Base-by-base conservation (phyloP, 495 filamentous ascomycete genomes). In the Chlorociboria aeruginascens region DNA sequence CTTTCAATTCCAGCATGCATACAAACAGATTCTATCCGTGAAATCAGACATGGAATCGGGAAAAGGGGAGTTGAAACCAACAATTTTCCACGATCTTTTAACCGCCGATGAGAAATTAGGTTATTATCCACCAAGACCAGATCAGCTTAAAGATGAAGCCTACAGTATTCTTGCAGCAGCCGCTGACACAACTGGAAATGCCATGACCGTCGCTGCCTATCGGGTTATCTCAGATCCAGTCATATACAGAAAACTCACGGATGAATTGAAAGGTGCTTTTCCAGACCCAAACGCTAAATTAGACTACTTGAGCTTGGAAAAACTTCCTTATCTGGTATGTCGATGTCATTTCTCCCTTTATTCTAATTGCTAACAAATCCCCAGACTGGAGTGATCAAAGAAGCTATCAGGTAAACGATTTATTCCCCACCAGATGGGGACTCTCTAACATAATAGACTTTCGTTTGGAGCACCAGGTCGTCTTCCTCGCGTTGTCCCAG, bases 101-200 rank as follows among this genome's bases (percentile, higher is more conserved):
- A 53, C 20, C 58, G 14, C 53, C 56, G 9, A 28, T 28, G 25
- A 20, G 38, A 49, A 28, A 39, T 42, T 14, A 39, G 46, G 38
- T 3, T 49, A 37, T 33, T 53, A 61, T 14, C 54, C 51, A 11
- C 38, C 41, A 10, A 45, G 53, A 11, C 43, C 46, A n/a, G 53
- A 62, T 38, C 13, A 49, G 10, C 46, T 66, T 47, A 50, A 61
- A 36, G 58, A 61, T 20, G 67, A 68, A 50, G 64, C 61, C 1
- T 61, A 61, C 29, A 57, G 58, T 10, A 43, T 68, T 11, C 52
- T 67, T n/a, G 63, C 57, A 0, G 67, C 65, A 1, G 61, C 64
- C 0, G 49, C 63, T 0, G 68, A 69, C 42, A 71, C 67, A 0
- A 69, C 68, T 2, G 66, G 63, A 0, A 62, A 65, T 48, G 65